Conservation (phyloP, 2,329 filamentous ascomycete genomes). For the Botrytis tulipae region DNA sequence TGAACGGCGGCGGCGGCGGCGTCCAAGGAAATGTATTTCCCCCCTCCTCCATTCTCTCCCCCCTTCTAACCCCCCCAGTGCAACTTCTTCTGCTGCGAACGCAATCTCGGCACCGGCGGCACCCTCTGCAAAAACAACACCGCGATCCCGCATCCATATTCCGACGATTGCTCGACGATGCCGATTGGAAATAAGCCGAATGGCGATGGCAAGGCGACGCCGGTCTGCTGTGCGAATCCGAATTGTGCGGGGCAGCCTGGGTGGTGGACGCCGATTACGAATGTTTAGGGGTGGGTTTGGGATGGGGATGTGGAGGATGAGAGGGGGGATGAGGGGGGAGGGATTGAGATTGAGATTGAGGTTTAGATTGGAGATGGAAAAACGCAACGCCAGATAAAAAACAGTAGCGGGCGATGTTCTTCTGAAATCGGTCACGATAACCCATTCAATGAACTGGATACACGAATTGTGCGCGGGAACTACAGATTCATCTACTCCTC, state of each 20-base stretch:
- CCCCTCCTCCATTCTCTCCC: too few species aligned
- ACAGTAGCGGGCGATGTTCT: too few species aligned
- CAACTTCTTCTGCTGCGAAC: conserved; percentile 5
- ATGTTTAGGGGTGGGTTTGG: not conserved
- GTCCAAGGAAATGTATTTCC: not conserved
- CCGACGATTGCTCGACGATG: not conserved
- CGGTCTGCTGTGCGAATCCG: not conserved
- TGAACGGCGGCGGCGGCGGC: not conserved
- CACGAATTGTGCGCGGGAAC: too few species aligned
- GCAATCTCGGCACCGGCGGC: not conserved
- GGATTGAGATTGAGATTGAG: too few species aligned
- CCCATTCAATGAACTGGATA: too few species aligned
- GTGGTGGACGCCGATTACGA: not conserved
- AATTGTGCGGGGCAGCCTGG: not conserved
- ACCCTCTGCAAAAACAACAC: not conserved
- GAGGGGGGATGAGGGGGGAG: too few species aligned
- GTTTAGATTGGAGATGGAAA: too few species aligned
- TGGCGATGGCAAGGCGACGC: not conserved
- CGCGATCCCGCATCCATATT: not conserved
- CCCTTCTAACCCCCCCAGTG: not conserved
- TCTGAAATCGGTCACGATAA: too few species aligned
- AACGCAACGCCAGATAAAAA: not conserved
- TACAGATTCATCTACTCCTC: too few species aligned
- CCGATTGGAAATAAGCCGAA: not conserved
- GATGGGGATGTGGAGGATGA: not conserved